Conservation (phyloP, 1,284 basidiomycete genomes). For the Leccinum solheimii region DNA sequence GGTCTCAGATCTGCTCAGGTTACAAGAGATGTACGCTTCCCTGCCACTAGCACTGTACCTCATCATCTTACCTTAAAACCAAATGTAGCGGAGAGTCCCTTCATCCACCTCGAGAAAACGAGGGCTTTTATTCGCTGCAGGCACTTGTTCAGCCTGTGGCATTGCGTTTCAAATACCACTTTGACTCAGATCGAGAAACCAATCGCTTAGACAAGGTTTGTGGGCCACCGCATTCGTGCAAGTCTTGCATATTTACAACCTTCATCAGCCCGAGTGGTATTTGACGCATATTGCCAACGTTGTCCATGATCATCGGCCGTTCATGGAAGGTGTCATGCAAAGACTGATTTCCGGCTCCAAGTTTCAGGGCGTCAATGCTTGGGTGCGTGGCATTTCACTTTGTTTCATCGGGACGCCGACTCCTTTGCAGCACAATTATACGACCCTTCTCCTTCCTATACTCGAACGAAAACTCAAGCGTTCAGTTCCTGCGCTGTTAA, state of each 20-base stretch:
- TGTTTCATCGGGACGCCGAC: slow-evolving; percentile 3
- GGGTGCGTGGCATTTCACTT: slow-evolving; percentile 50
- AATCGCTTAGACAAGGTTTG: slow-evolving; percentile 90
- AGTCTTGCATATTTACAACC: not conserved
- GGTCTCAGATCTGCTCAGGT: slow-evolving; percentile 70
- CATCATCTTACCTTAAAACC: not conserved
- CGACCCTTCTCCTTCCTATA: slow-evolving; percentile 68
- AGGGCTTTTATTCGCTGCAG: slow-evolving; percentile 77
- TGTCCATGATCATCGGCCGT: slow-evolving; percentile 75
- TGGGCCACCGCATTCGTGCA: not conserved
- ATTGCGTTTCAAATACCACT: slow-evolving; percentile 93
- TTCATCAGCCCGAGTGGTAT: slow-evolving; percentile 89
- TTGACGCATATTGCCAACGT: slow-evolving; percentile 88
- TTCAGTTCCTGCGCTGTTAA: slow-evolving; percentile 73
- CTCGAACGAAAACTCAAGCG: slow-evolving; percentile 71
- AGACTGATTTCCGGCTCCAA: slow-evolving; percentile 64
- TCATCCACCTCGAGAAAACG: slow-evolving; percentile 35
- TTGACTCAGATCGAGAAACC: slow-evolving; percentile 83
- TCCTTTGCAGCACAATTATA: slow-evolving; percentile 72
- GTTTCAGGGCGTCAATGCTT: slow-evolving; percentile 67
- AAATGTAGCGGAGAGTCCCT: slow-evolving; percentile 53
- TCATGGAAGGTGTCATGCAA: slow-evolving; percentile 79
- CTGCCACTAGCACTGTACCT: not conserved
- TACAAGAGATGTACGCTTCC: slow-evolving; percentile 72
- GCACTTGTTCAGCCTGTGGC: slow-evolving; percentile 85